Evolutionary conservation across 73 alveolate genomes (phyloP).

Genomic region (Effrenium voratum): DNA sequence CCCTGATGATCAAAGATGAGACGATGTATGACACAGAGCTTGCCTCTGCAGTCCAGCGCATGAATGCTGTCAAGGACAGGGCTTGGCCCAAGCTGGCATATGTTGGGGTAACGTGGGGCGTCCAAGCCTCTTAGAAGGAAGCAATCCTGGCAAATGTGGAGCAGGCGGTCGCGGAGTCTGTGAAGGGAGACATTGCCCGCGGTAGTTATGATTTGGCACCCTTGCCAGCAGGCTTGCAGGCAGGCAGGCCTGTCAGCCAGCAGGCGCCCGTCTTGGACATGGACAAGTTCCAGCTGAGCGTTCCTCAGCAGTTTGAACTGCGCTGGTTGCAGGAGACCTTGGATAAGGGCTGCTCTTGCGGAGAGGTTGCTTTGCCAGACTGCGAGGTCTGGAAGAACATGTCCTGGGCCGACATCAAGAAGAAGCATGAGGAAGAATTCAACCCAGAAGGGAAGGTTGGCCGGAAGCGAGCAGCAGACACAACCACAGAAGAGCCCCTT

Average conservation of each 20-base stretch:
- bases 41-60: no score
- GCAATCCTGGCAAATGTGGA: background rate
- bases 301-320: background rate
- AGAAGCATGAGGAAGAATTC: background rate
- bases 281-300: background rate
- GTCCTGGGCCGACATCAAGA: background rate
- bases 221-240: background rate
- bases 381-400: background rate
- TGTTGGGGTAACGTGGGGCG: no score
- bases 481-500: background rate
- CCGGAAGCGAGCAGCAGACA: background rate
- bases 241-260: background rate
- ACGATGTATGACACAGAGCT: slow-evolving; percentile 6
- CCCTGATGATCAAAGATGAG: background rate
- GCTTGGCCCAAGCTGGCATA: no score
- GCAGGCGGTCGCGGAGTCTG: background rate
- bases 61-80: background rate
- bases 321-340: background rate
- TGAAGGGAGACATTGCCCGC: background rate
- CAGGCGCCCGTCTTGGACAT: background rate
- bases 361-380: background rate
- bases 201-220: no score
- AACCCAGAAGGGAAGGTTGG: background rate
- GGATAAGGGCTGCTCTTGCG: background rate
- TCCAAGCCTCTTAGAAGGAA: background rate